A percentile compares a stretch with the other conserved stretches of the same genome.
These are phyloP conservation scores for Saccharomycopsis selenospora DNA, from an alignment of 805 yeast genomes.

Conservation along the genomic window DNA sequence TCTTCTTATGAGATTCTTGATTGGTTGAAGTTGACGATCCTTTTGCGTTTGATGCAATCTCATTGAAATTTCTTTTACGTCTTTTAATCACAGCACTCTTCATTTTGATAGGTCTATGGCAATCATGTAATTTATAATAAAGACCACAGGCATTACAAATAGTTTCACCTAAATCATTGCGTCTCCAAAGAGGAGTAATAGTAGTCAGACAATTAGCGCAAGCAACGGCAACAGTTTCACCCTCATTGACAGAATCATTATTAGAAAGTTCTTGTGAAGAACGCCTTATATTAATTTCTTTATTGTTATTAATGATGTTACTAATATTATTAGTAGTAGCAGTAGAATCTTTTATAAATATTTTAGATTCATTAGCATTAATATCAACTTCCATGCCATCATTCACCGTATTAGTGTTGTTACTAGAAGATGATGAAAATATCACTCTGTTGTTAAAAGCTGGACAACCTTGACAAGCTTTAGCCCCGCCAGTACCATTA, in stretches of 20 bases:
- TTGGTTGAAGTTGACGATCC: not conserved
- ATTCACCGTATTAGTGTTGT: constrained; percentile 19
- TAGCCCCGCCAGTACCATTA: constrained; percentile 82
- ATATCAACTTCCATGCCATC: constrained; percentile 14
- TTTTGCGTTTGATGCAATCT: not conserved
- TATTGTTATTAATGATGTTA: not conserved
- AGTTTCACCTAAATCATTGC: constrained; percentile 74
- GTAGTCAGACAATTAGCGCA: constrained; percentile 82
- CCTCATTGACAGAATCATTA: not conserved
- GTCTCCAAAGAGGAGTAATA: constrained; percentile 80
- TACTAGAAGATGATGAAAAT: constrained; percentile 22
- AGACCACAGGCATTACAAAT: constrained; percentile 87
- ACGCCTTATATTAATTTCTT: not conserved
- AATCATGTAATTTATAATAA: constrained; percentile 67
- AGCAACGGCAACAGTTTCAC: constrained; percentile 53
- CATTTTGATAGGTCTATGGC: constrained; percentile 70
- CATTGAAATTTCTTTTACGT: constrained; percentile 42
- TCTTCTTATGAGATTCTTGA: no score
- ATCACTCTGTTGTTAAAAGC: constrained; percentile 67
- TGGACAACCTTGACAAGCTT: constrained; percentile 77
- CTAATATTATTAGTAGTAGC: not conserved
- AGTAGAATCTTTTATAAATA: no score
- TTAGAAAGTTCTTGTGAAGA: not conserved
- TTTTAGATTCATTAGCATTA: not conserved
- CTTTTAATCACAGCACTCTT: constrained; percentile 68